These are phyloP conservation scores for Helichrysum umbraculigerum DNA, from an alignment of 129 eudicot genomes.

Conservation along the genomic window DNA sequence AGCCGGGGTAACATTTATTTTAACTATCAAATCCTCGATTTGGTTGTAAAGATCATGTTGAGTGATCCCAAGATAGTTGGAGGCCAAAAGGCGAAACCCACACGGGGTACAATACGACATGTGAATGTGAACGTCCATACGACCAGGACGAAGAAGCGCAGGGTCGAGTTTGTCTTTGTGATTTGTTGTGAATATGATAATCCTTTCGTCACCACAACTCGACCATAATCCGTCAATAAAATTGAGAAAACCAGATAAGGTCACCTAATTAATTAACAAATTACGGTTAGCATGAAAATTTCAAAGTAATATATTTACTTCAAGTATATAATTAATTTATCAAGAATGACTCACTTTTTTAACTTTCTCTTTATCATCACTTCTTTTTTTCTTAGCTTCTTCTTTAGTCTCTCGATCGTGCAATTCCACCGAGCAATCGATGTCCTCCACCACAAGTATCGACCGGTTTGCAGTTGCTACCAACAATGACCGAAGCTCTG, in stretches of 20 bases:
- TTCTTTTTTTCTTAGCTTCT: neutral
- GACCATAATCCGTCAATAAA: conserved; percentile 88
- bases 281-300: neutral
- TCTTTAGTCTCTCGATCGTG: conserved; percentile 19
- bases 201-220: conserved; percentile 70
- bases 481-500: conserved; percentile 41
- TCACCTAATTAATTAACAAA: conserved; percentile 31
- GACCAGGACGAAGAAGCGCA: conserved; percentile 75
- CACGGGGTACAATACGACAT: conserved; percentile 69
- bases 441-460: conserved; percentile 62
- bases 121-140: conserved; percentile 86
- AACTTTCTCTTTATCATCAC: neutral
- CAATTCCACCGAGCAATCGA: conserved; percentile 53
- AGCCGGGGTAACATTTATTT: conserved; percentile 55
- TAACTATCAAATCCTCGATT: conserved; percentile 45
- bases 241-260: conserved; percentile 62
- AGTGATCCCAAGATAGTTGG: conserved; percentile 53
- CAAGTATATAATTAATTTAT: no score
- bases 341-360: conserved; percentile 30
- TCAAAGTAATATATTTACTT: no score
- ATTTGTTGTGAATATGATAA: conserved; percentile 75
- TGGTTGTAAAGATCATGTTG: conserved; percentile 43
- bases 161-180: conserved; percentile 65
- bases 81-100: conserved; percentile 59
- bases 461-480: conserved; percentile 51